Conservation (phyloP, 768 basidiomycete genomes). For the Lentinula sp. region DNA sequence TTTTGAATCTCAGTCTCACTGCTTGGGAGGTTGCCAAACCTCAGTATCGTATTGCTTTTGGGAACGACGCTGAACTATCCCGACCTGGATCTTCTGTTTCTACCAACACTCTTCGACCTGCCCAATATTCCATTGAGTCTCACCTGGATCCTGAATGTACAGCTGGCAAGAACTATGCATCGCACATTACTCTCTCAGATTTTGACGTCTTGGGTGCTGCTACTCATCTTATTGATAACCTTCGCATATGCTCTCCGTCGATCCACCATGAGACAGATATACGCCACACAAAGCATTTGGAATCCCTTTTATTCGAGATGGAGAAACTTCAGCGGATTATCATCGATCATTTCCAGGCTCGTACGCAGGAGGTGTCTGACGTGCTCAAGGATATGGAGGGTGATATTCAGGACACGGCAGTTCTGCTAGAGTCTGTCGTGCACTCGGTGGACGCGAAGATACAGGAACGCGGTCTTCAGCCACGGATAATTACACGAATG, state of each 20-base stretch:
- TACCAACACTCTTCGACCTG: conserved; percentile 45
- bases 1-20: conserved; percentile 25
- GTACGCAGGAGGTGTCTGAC: conserved; percentile 43
- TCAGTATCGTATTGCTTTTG: conserved; percentile 60
- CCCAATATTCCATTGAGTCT: conserved; percentile 43
- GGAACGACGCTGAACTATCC: conserved; percentile 36
- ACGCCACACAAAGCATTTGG: conserved; percentile 35
- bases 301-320: conserved; percentile 41
- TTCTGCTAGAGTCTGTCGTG: conserved; percentile 36
- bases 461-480: conserved; percentile 24
- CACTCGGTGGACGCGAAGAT: conserved; percentile 41
- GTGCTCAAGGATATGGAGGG: conserved; percentile 43
- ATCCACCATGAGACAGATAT: conserved; percentile 29
- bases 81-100: conserved; percentile 51
- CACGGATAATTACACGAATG: conserved; percentile 40
- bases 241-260: conserved; percentile 43
- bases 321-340: conserved; percentile 39
- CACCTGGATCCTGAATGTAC: conserved; percentile 23
- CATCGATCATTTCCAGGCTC: conserved; percentile 44
- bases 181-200: conserved; percentile 23
- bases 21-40: conserved; percentile 63
- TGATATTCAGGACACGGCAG: conserved; percentile 36
- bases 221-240: conserved; percentile 46
- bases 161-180: neutral
- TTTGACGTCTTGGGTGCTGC: conserved; percentile 38